Evolutionary conservation across 2,329 filamentous ascomycete genomes (phyloP).

Genomic region (Penicillium palitans): DNA sequence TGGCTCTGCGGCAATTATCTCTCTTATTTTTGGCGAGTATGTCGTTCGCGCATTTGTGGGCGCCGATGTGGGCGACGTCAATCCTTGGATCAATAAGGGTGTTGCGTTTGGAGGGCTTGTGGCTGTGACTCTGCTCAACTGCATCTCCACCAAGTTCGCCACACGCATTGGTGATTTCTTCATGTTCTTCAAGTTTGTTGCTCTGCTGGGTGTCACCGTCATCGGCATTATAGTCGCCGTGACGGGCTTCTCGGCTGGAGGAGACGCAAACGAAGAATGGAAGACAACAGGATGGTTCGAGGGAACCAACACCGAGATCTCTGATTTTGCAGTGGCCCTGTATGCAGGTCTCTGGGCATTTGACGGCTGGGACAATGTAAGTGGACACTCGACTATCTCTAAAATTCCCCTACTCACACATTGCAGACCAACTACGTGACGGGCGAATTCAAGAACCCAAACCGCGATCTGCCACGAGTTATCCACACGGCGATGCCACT

Average conservation of each 20-base stretch:
- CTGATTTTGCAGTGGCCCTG: conserved; percentile 86
- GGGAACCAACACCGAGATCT: conserved; percentile 74
- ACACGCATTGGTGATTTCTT: conserved; percentile 86
- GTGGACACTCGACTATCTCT: conserved; percentile 34
- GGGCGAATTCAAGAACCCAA: conserved; percentile 91
- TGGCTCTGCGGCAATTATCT: conserved; percentile 87
- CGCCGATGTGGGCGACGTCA: conserved; percentile 77
- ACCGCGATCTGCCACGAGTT: conserved; percentile 84
- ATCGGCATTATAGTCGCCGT: conserved; percentile 85
- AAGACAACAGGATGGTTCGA: conserved; percentile 86
- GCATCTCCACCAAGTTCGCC: conserved; percentile 83
- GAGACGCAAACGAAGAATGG: conserved; percentile 78
- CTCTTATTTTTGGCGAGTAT: conserved; percentile 98
- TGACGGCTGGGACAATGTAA: conserved; percentile 97
- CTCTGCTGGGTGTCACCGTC: conserved; percentile 80
- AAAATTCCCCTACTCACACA: conserved; percentile 8
- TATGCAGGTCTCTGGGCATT: conserved; percentile 98
- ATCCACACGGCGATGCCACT: conserved; percentile 96
- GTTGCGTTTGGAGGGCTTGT: conserved; percentile 77
- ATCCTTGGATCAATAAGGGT: conserved; percentile 84
- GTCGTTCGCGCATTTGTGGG: conserved; percentile 84
- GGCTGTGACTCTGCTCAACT: conserved; percentile 80
- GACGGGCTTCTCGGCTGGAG: conserved; percentile 78
- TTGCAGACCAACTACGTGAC: conserved; percentile 87
- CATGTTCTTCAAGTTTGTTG: conserved; percentile 96